Conservation (phyloP, 1,284 basidiomycete species). For the Mycena citricolor region DNA sequence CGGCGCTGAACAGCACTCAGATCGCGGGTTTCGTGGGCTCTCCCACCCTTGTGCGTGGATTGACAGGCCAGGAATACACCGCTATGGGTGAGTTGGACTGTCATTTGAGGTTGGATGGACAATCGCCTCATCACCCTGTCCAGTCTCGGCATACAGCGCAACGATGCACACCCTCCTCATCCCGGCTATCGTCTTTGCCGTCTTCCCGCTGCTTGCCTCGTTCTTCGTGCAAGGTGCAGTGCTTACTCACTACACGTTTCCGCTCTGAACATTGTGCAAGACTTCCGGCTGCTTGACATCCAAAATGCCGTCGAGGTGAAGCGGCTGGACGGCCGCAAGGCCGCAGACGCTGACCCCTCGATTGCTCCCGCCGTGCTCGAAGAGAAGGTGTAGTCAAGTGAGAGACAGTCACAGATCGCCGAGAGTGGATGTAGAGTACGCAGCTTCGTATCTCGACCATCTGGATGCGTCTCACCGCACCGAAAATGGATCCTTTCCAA, state of each 20-base stretch:
- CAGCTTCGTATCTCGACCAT: no score
- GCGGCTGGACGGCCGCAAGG: slow-evolving; percentile 16
- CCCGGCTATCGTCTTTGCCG: slow-evolving; percentile 25
- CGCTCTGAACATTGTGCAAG: slow-evolving; percentile 1
- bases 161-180: slow-evolving; percentile 27
- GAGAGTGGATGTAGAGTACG: no score
- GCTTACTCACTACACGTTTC: neutral
- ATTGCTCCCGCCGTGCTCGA: slow-evolving; percentile 17
- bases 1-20: slow-evolving; percentile 22
- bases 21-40: slow-evolving; percentile 25
- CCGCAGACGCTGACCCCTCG: slow-evolving; percentile 20
- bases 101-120: no score
- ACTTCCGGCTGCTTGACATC: slow-evolving; percentile 20
- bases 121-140: neutral
- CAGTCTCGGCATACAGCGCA: slow-evolving; percentile 25
- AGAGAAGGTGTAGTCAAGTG: slow-evolving; percentile 1
- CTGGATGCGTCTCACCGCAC: no score
- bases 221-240: slow-evolving; percentile 25
- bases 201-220: slow-evolving; percentile 25
- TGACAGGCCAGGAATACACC: slow-evolving; percentile 15
- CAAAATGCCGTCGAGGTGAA: slow-evolving; percentile 24
- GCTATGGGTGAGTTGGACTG: slow-evolving; percentile 9
- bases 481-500: slow-evolving; percentile 5
- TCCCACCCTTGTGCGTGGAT: slow-evolving; percentile 23
- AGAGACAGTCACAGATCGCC: no score